Evolutionary conservation across 768 basidiomycete species (phyloP).

Genomic region (Lyophyllum shimeji): DNA sequence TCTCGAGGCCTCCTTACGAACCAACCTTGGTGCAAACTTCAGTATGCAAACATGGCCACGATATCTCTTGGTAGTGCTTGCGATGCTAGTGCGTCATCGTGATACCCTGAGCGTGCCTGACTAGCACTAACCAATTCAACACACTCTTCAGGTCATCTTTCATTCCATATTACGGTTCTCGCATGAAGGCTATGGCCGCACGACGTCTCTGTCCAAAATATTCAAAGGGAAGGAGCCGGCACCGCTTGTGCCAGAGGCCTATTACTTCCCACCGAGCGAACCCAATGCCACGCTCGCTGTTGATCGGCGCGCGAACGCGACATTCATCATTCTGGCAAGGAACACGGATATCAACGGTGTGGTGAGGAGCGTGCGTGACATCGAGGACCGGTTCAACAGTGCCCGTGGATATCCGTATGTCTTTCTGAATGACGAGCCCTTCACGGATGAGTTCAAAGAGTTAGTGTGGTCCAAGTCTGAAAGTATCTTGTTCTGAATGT

Average conservation of each 20-base stretch:
- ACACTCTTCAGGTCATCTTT: slow-evolving; percentile 26
- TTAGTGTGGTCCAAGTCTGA: slow-evolving; percentile 25
- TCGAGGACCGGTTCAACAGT: slow-evolving; percentile 83
- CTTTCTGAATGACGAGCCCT: slow-evolving; percentile 84
- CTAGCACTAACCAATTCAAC: background rate
- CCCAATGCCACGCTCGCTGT: slow-evolving; percentile 8
- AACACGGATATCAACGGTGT: slow-evolving; percentile 64
- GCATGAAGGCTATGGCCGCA: slow-evolving; percentile 43
- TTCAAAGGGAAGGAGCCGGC: slow-evolving; percentile 4
- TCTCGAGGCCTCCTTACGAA: background rate
- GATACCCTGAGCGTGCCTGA: background rate
- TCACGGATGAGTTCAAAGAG: slow-evolving; percentile 74
- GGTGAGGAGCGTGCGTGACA: slow-evolving; percentile 62
- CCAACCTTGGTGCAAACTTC: background rate
- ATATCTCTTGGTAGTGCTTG: slow-evolving; percentile 16
- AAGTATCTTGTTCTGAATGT: background rate
- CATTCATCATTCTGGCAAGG: slow-evolving; percentile 54
- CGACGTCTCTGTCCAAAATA: slow-evolving; percentile 34
- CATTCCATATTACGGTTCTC: slow-evolving; percentile 46
- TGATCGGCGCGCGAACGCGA: slow-evolving; percentile 31
- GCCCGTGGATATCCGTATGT: slow-evolving; percentile 83
- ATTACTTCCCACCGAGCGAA: slow-evolving; percentile 17
- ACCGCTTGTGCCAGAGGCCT: slow-evolving; percentile 28
- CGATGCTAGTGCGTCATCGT: slow-evolving; percentile 16
- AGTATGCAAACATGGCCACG: slow-evolving; percentile 20